Conservation (phyloP, 805 yeast species). For the Candida golubevii region DNA sequence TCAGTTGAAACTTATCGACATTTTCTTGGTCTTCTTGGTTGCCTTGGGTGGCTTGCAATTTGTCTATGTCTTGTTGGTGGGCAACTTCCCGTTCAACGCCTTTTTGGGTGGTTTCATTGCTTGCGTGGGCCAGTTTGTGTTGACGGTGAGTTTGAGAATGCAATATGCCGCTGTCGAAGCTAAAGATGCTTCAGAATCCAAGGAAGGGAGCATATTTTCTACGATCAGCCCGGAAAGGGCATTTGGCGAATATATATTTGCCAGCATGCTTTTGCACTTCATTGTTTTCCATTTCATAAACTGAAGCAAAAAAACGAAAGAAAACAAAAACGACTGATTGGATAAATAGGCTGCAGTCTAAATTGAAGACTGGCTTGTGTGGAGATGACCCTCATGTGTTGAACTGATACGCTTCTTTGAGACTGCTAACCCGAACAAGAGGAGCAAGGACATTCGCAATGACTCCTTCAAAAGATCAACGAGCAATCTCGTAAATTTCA, state of each 20-base stretch:
- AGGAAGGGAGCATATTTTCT: conserved; percentile 4
- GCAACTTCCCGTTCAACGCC: conserved; percentile 95
- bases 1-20: conserved; percentile 65
- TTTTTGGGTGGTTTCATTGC: conserved; percentile 88
- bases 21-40: conserved; percentile 71
- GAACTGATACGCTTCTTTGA: too few species aligned
- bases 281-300: conserved; percentile 88
- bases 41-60: conserved; percentile 75
- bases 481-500: too few species aligned
- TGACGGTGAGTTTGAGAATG: conserved; percentile 76
- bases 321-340: too few species aligned
- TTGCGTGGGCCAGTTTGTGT: conserved; percentile 94
- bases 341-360: too few species aligned
- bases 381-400: too few species aligned
- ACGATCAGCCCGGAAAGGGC: conserved; percentile 49
- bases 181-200: not conserved
- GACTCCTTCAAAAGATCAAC: too few species aligned
- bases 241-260: conserved; percentile 83
- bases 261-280: conserved; percentile 85
- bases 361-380: too few species aligned
- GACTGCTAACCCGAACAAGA: too few species aligned
- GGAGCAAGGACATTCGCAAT: too few species aligned
- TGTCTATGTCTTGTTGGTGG: conserved; percentile 67
- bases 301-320: conserved; percentile 24
- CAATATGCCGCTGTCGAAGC: conserved; percentile 40